Base-by-base conservation (phyloP, 2,329 filamentous ascomycete species). In the Hirsutella minnesotensis region DNA sequence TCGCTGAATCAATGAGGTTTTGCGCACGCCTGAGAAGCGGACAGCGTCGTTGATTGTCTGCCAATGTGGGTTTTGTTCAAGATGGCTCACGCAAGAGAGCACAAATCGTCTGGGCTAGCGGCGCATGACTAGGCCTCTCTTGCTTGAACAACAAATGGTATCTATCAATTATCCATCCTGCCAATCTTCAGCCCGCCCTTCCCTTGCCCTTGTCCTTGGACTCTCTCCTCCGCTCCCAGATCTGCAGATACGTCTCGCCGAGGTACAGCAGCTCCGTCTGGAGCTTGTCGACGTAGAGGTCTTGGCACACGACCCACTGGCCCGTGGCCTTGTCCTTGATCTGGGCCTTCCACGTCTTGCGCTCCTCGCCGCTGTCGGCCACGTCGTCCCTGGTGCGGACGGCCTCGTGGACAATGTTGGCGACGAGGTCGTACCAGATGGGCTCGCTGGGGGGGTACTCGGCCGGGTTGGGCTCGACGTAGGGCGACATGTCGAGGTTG, bases 321-420 rank as follows among this genome's bases (percentile, higher is more conserved):
- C 85, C 83, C 19, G 82, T 74, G 20, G 79, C 82, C 57, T 86
- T 83, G 57, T 95, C 86, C 53, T 80, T 73, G 40, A 98, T 66
- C 67, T 98, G 92, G 19, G 88, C 87, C 60, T 94, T 88, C 89
- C 92, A 98, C 12, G 88, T 86, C 60, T 94, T 94, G 46, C 69
- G 69, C 65, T 86, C 85, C 65, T 95, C 89, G 37, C 81, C 86
- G 52, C 87, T 89, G 38, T 90, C 89, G 42, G 94, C 88, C 1
- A 94, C 89, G 49, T 90, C 86, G 50, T 90, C 86, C 50, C 78
- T 73, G 27, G 78, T 78, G 45, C 83, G 75, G 40, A 90, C 82
- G 36, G 78, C 89, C 70, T 83, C 90, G 68, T 83, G 90, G 47
- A 81, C 94, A 49, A 98, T 84, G 63, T 98, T 98, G 43, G 90